A percentile compares a stretch with the other conserved stretches of the same genome.
These are phyloP conservation scores for Monotropa hypopitys DNA, from an alignment of 179 eudicot species.

Conservation along the genomic window DNA sequence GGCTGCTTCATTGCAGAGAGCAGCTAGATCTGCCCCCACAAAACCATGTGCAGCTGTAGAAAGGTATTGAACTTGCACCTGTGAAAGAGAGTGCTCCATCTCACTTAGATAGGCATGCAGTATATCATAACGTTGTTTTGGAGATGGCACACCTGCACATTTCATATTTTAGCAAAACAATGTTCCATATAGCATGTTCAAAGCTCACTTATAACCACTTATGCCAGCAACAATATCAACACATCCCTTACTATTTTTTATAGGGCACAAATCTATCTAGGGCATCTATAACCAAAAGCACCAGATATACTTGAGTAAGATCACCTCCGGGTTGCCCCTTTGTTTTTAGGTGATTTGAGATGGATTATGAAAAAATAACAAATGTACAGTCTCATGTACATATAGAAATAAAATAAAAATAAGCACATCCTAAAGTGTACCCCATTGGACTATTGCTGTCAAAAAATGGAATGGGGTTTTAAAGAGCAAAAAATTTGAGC, in stretches of 20 bases:
- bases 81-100: slow-evolving; percentile 51
- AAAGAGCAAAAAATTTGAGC: not conserved
- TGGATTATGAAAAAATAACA: not conserved
- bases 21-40: slow-evolving; percentile 90
- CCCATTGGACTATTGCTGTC: not conserved
- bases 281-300: not conserved
- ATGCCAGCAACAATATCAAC: not conserved
- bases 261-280: not conserved
- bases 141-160: slow-evolving; percentile 79
- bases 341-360: not conserved
- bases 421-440: not conserved
- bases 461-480: not conserved
- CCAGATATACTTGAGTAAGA: not conserved
- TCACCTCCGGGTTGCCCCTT: not conserved
- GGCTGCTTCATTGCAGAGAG: slow-evolving; percentile 77
- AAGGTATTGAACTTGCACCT: slow-evolving; percentile 46
- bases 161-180: slow-evolving; percentile 1
- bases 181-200: not conserved
- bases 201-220: not conserved
- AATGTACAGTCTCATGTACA: not conserved
- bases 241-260: not conserved
- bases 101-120: slow-evolving; percentile 47
- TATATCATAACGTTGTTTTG: slow-evolving; percentile 65
- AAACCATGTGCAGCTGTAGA: slow-evolving; percentile 72
- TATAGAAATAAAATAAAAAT: not conserved